Percentiles rank a stretch among this genome's conserved stretches.
phyloP scores from a whole-genome alignment of 2,329 filamentous ascomycete species.

The Trichoderma hamatum region DNA sequence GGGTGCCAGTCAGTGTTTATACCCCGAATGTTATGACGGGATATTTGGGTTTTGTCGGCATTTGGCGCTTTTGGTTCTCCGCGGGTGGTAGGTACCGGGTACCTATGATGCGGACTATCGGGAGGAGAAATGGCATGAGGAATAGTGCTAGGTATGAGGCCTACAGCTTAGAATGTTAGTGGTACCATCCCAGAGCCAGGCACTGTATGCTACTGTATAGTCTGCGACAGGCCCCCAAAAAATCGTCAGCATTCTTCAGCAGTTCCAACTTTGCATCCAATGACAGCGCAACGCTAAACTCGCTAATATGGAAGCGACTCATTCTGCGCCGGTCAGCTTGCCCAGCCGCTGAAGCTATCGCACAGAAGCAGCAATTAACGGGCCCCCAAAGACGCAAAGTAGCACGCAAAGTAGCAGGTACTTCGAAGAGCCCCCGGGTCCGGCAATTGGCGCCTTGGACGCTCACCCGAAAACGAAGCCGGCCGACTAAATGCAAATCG shows the following conservation, averaged over 20 bases:
- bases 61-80: background rate
- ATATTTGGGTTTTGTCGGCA: constrained; percentile 12
- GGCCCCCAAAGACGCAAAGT: too few relatives aligned
- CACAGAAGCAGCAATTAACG: too few relatives aligned
- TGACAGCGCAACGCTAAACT: background rate
- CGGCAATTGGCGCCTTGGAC: background rate
- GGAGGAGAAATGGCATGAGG: background rate
- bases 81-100: background rate
- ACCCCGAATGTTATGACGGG: constrained; percentile 1
- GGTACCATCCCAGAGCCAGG: background rate
- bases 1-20: background rate
- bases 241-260: background rate
- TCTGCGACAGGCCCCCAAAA: background rate
- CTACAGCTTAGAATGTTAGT: background rate
- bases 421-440: background rate
- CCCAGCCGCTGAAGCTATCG: background rate
- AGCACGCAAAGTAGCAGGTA: constrained; percentile 6
- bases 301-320: background rate
- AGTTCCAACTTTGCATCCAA: background rate
- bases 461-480: background rate
- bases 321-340: background rate
- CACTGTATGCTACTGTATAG: background rate
- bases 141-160: background rate
- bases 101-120: background rate
- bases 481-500: background rate